Percentiles rank a stretch among this genome's conserved stretches.
phyloP scores from a whole-genome alignment of 805 yeast genomes.

The Saturnispora quitensis region DNA sequence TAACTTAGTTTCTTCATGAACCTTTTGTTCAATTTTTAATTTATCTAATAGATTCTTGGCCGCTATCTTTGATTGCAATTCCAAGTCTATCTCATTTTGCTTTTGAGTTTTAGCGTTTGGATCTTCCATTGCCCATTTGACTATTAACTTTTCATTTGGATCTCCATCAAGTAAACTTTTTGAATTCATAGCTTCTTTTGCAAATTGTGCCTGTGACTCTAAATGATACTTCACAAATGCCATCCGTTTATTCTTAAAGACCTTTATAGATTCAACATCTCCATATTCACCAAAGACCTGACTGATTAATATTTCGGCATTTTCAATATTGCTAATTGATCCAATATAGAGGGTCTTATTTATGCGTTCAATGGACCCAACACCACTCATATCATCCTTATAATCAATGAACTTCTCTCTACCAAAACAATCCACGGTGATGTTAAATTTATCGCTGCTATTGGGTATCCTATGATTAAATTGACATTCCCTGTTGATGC shows the following conservation, averaged over 20 bases:
- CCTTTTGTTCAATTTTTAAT: slow-evolving; percentile 10
- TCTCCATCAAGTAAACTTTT: slow-evolving; percentile 28
- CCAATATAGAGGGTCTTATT: slow-evolving; percentile 71
- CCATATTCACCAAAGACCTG: slow-evolving; percentile 70
- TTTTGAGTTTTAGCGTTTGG: background rate
- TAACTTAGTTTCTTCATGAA: background rate
- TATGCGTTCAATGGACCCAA: slow-evolving; percentile 65
- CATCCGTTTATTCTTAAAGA: slow-evolving; percentile 52
- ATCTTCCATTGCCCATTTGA: slow-evolving; percentile 78
- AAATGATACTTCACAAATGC: slow-evolving; percentile 68
- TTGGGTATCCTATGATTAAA: slow-evolving; percentile 72
- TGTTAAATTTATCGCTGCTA: slow-evolving; percentile 45
- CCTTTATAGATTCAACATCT: slow-evolving; percentile 42
- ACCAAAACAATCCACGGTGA: slow-evolving; percentile 85
- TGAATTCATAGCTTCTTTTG: slow-evolving; percentile 76
- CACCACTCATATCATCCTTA: slow-evolving; percentile 90
- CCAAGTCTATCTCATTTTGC: slow-evolving; percentile 30
- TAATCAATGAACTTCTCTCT: slow-evolving; percentile 75
- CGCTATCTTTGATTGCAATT: slow-evolving; percentile 29
- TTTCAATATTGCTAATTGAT: slow-evolving; percentile 23
- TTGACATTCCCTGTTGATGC: slow-evolving; percentile 60
- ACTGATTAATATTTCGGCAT: slow-evolving; percentile 29
- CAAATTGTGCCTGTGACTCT: slow-evolving; percentile 83
- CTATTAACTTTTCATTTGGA: slow-evolving; percentile 49
- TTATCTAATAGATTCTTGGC: slow-evolving; percentile 36